Conservation (phyloP, 495 filamentous ascomycete genomes). For the Penicillium goetzii region DNA sequence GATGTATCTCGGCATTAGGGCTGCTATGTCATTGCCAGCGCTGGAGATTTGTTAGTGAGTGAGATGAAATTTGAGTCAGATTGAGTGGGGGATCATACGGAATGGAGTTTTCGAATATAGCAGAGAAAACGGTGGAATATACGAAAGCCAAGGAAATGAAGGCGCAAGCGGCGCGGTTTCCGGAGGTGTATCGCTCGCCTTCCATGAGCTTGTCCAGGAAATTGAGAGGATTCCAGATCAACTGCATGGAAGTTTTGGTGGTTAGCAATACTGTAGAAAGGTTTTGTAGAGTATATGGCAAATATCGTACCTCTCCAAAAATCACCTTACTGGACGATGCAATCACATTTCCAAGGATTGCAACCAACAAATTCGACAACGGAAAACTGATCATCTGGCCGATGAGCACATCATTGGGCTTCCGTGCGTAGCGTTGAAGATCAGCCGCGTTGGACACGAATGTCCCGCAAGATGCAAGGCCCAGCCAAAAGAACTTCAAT, state of each 20-base stretch:
- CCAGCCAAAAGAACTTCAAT: conserved; percentile 40
- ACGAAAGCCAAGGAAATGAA: conserved; percentile 35
- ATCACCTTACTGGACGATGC: neutral
- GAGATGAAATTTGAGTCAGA: neutral
- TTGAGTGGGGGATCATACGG: neutral
- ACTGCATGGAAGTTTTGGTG: conserved; percentile 8
- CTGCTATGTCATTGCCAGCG: neutral
- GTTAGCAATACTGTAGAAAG: neutral
- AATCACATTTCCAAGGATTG: conserved; percentile 28
- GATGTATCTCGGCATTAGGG: neutral
- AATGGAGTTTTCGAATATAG: conserved; percentile 36
- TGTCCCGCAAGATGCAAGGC: conserved; percentile 42
- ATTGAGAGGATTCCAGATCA: conserved; percentile 33
- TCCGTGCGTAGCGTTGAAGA: conserved; percentile 39
- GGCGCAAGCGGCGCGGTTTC: conserved; percentile 28
- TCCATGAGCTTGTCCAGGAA: conserved; percentile 35
- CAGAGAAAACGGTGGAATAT: conserved; percentile 33
- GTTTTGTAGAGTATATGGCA: neutral
- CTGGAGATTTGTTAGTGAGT: neutral
- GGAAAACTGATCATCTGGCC: conserved; percentile 43
- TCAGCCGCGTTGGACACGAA: conserved; percentile 57
- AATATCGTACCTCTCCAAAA: neutral
- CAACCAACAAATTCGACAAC: conserved; percentile 33
- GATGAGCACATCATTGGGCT: conserved; percentile 40
- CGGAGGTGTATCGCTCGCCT: conserved; percentile 32